Evolutionary conservation across 2,329 filamentous ascomycete genomes (phyloP), one percentile per base, ranked within the genome.

Genomic region (Aspergillus bombycis): DNA sequence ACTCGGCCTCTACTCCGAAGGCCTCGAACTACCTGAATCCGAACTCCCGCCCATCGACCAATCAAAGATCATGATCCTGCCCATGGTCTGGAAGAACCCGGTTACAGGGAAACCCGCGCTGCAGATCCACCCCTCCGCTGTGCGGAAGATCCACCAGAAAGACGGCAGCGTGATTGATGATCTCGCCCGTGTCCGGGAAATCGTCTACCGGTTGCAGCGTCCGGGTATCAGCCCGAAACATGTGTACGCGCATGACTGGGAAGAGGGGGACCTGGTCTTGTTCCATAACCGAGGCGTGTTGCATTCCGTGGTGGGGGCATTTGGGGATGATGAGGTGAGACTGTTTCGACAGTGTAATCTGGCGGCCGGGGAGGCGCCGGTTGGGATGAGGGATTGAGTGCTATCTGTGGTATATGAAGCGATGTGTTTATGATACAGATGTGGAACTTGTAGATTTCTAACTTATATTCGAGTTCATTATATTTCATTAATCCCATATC

Each of bases 321-420:
- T 94, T 76, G 83, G 84, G 9, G 85, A 89, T 56, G 85, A 90
- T n/a, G 90, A 93, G 80, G 87, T 93, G 36, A 79, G 91, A 52
- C 75, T 94, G 64, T 93, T 94, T 73, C 81, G 91, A 66, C 91
- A 94, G 80, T 94, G 91, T 78, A 93, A 94, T 74, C 82, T 93
- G 75, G 90, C 91, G n/a, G 72, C 70, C 12, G 72, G 68, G 23
- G 70, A 74, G 45, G 45, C 48, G 36, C 66, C 66, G 21, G 48
- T 50, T 28, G 61, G 48, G 23, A 52, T 59, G 46, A n/a, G 14
- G 23, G 26, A 14, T 26, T 58, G 11, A n/a, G 10, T 41, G 2
- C n/a, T 19, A 2, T 10, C 5, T n/a, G 19, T n/a, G 3, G 2
- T 9, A 9, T 3, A 41, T 41, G 16, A n/a, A 41, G 38, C 38